Evolutionary conservation across 1,139 yeast species (phyloP), one percentile per base, ranked within the genome.

Genomic region (Candida gigantensis): DNA sequence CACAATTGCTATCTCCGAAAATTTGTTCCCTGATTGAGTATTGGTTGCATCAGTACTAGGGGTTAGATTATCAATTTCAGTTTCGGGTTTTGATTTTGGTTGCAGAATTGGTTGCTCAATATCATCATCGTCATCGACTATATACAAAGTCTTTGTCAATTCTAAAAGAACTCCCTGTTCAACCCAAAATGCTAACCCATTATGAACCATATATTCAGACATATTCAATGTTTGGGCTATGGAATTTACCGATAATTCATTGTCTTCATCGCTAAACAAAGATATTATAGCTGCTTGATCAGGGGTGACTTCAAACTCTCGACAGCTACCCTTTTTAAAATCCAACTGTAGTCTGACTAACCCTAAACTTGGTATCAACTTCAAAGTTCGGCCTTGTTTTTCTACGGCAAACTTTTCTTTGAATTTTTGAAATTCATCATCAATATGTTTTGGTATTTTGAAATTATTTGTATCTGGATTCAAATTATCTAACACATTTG

Each of bases 271-370:
- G 38, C 77, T 65, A 50, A 86, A 85, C 26, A 74, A 57, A 13
- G 68, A 59, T 13, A 86, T 74, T 3, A 84, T 75, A 0, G 84
- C 67, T 1, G 95, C 95, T 45, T 82, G 80, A 21, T 78, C 84
- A 0, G 95, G 83, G 0, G 83, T 58, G 0, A 85, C 95, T 4
- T 65, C 64, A 44, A 74, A 72, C 1, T 53, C 52, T 13, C 64
- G 39, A 0, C 49, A 54, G 7, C 69, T 37, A 11, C 46, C 58
- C 17, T 75, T 79, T 4, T 65, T 68, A 26, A 84, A 61, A 21
- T 69, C 77, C 7, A 92, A 58, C 5, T 75, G 77, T 2, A 92
- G 47, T 10, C 71, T 72, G 0, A 86, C 90, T 1, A 64, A 53
- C 0, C 96, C 96, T 41, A 79, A 60, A 26, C 72, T 68, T 5